phyloP scores from a whole-genome alignment of 192 early-diverging fungal genomes.

The Martensiomyces pterosporus region DNA sequence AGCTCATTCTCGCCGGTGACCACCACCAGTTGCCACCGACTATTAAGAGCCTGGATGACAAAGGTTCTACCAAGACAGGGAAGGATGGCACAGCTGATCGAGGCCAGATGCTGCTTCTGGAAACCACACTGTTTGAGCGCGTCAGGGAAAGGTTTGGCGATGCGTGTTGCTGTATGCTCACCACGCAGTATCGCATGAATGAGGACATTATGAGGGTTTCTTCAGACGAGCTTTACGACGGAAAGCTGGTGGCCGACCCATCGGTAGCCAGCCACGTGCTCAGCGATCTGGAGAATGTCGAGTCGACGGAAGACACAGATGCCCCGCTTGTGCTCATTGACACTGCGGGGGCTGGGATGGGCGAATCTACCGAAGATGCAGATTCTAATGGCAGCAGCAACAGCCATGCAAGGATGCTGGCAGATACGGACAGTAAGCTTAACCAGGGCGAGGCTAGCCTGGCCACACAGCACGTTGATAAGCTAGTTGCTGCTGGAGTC shows the following conservation, averaged over 20 bases:
- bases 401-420: constrained; percentile 1
- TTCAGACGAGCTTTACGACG: constrained; percentile 65
- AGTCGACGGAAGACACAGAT: constrained; percentile 56
- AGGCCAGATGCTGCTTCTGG: too few species aligned
- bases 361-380: constrained; percentile 25
- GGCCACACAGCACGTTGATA: constrained; percentile 57
- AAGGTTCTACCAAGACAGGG: too few species aligned
- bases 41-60: constrained; percentile 54
- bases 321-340: constrained; percentile 66
- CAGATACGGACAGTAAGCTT: constrained; percentile 56
- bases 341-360: constrained; percentile 54
- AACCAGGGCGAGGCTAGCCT: constrained; percentile 77
- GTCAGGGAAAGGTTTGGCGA: constrained; percentile 58
- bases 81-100: too few species aligned
- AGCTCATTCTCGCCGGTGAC: constrained; percentile 82
- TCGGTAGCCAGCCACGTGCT: constrained; percentile 64
- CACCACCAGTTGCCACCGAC: constrained; percentile 88
- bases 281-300: constrained; percentile 57
- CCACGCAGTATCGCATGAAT: constrained; percentile 89
- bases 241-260: constrained; percentile 58
- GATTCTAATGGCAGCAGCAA: background rate
- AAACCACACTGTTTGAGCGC: constrained; percentile 77
- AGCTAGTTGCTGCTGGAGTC: constrained; percentile 63
- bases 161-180: constrained; percentile 62
- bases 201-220: constrained; percentile 74